Evolutionary conservation across 2,329 filamentous ascomycete species (phyloP), one percentile per base, ranked within the genome.

Genomic region (Ustulina deusta): DNA sequence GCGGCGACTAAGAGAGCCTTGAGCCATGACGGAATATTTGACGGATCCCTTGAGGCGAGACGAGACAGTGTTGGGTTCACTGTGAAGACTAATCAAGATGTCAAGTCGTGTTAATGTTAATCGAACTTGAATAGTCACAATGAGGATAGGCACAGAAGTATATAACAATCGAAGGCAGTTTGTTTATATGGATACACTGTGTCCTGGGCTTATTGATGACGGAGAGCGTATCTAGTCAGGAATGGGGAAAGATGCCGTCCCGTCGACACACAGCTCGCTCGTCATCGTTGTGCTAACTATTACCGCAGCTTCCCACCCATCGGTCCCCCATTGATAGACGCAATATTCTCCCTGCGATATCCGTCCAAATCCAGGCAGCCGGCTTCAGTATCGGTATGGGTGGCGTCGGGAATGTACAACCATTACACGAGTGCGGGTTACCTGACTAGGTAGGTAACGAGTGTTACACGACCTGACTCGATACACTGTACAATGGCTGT

Each of bases 1-100:
- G 70, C 86, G 85, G 52, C 78, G 81, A 76, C 85, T 90, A 65
- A 91, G 81, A 15, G 81, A 77, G 63, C 81, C 74, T 62, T 79
- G 76, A 49, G 85, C 78, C 87, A 89, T 89, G 17, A 36, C 67
- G 58, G 22, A 56, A 61, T 58, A 40, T 49, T 22, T 34, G 6
- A 11, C 29, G n/a, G 20, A 32, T 46, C 48, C 54, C 61, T 46
- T 29, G 10, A 36, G 29, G 27, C 20, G 27, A 38, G 46, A 63
- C 20, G 27, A 38, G 46, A 63, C 17, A 22, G 15, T 40, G 25
- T 42, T 17, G 22, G 25, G 42, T 60, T 44, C 40, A 27, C 38
- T 44, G 5, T 7, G 20, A 34, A 20, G 42, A 38, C 55, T 46
- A 36, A n/a, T 44, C 55, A 13, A 51, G 38, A 44, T 42, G 11